Evolutionary conservation across 129 eudicot genomes (phyloP), one percentile per base, ranked within the genome.

Genomic region (Flaveria ramosissima): DNA sequence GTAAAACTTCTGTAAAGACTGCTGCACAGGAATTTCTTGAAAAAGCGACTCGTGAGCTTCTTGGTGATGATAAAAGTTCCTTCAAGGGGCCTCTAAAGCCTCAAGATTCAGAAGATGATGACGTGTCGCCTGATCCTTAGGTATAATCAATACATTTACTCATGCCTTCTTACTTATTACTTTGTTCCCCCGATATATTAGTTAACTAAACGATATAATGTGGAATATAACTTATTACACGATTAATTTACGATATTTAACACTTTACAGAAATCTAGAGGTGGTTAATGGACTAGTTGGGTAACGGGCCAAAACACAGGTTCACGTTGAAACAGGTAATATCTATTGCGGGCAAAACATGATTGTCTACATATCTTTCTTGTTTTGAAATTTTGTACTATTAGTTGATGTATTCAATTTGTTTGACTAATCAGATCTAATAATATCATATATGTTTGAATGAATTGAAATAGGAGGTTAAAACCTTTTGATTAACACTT

Each of bases 21-120:
- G 98, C 94, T 81, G 92, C 98, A 6, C 89, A 94, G 56, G 99
- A 94, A 36, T 94, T 94, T 86, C 99, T 94, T 67, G 93, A 91
- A 51, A 94, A 94, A 89, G 99, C 99, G 56, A 78, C 94, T 6
- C 86, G 87, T 62, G 99, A 94, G 80, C 96, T 94, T 72, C 97
- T 94, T 61, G 96, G 96, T 81, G 96, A 91, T 53, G 82, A 80
- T 65, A 81, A 84, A 61, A 82, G 87, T 56, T 86, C 90, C 51
- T 56, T 88, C 17, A 86, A 84, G 85, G 99, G 99, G 78, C 97
- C 97, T 81, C 46, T 94, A 43, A 85, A 72, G 74, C 86, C 84
- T 80, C 87, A 73, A 50, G 86, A 87, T 76, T 73, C 80, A 43
- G 91, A 88, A 24, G 89, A 85, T 24, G 88, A 93, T 61, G 74